These are phyloP conservation scores for Helianthus annuus DNA, from an alignment of 129 eudicot species.

Conservation along the genomic window HanXRQr2.0-SUNRISE NC_035434.2:42283337-42283836, in stretches of 20 bases:
- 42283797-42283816: not conserved
- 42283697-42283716: no score
- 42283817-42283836: conserved; percentile 5
- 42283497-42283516: not conserved
- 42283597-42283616: not conserved
- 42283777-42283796: conserved; percentile 11
- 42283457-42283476: conserved; percentile 2
- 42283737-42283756: not conserved
- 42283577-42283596: not conserved
- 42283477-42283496: not conserved
- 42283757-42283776: not conserved
- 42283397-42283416: conserved; percentile 22
- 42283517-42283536: not conserved
- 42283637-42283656: not conserved
- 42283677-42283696: no score
- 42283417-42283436: conserved; percentile 7
- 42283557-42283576: conserved; percentile 30
- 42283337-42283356: conserved; percentile 30
- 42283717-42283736: not conserved
- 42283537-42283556: not conserved
- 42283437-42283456: not conserved
- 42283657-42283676: no score
- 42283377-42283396: conserved; percentile 9
- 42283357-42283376: conserved; percentile 17
- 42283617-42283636: not conserved